Conservation (phyloP, 2,329 filamentous ascomycete species). For the Xylariaceae sp. region DNA sequence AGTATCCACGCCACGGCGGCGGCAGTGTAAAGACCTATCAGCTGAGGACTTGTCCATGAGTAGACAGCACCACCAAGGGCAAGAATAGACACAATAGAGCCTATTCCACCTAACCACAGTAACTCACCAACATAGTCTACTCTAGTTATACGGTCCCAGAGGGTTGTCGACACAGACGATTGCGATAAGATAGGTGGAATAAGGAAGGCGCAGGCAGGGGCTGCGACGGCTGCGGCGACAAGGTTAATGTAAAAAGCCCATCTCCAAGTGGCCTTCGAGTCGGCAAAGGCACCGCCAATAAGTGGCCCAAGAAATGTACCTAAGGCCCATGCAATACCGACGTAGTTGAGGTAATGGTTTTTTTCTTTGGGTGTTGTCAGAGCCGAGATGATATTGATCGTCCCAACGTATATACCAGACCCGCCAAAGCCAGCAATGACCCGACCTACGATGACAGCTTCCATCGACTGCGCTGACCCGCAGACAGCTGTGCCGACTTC, state of each 20-base stretch:
- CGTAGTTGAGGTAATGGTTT: conserved; percentile 22
- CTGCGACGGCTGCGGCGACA: conserved; percentile 39
- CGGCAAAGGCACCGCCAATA: conserved; percentile 45
- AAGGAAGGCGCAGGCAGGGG: conserved; percentile 34
- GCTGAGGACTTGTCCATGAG: conserved; percentile 42
- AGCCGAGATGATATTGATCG: conserved; percentile 21
- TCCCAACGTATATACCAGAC: conserved; percentile 41
- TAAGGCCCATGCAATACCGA: conserved; percentile 38
- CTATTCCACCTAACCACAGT: conserved; percentile 40
- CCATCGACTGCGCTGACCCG: conserved; percentile 42
- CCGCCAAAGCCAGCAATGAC: conserved; percentile 44
- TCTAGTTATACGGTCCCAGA: conserved; percentile 26
- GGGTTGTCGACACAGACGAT: conserved; percentile 13
- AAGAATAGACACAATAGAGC: conserved; percentile 46
- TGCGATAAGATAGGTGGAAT: conserved; percentile 24
- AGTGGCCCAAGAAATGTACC: conserved; percentile 47
- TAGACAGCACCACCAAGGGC: conserved; percentile 50
- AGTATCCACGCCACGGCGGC: conserved; percentile 40
- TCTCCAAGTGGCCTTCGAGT: conserved; percentile 39
- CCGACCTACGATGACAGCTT: conserved; percentile 48
- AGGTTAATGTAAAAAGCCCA: conserved; percentile 57
- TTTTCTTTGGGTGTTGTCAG: conserved; percentile 24
- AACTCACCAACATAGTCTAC: conserved; percentile 46
- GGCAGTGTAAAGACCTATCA: conserved; percentile 46
- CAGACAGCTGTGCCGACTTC: conserved; percentile 35